These are phyloP conservation scores for Ceriops zippeliana DNA, from an alignment of 345 rosid genomes.

Conservation along the genomic window DNA sequence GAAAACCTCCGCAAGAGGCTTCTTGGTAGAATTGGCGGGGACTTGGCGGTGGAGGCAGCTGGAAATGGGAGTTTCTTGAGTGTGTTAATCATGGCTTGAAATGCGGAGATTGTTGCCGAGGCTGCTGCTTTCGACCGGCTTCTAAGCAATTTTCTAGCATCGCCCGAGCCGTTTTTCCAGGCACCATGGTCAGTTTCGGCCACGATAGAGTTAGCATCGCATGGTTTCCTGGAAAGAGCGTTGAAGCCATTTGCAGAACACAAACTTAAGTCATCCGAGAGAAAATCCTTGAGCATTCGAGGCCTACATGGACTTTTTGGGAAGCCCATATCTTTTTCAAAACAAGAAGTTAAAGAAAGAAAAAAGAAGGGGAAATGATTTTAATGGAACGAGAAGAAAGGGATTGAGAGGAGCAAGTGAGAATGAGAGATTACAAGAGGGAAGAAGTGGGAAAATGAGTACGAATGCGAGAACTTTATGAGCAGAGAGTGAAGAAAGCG, in stretches of 20 bases:
- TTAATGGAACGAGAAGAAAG: slow-evolving; percentile 6
- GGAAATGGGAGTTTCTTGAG: slow-evolving; percentile 42
- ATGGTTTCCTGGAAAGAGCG: slow-evolving; percentile 29
- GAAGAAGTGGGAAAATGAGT: slow-evolving; percentile 16
- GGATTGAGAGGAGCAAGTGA: background rate
- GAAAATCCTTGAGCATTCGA: slow-evolving; percentile 75
- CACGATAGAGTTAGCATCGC: slow-evolving; percentile 4
- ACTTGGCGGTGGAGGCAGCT: slow-evolving; percentile 20
- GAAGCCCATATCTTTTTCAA: slow-evolving; percentile 19
- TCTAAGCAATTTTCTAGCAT: slow-evolving; percentile 26
- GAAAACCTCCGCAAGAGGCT: slow-evolving; percentile 50
- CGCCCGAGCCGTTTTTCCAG: background rate
- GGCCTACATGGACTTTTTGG: slow-evolving; percentile 21
- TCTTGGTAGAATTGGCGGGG: slow-evolving; percentile 44
- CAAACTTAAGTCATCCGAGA: slow-evolving; percentile 51
- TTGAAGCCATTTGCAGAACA: slow-evolving; percentile 42
- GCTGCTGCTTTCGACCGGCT: slow-evolving; percentile 44
- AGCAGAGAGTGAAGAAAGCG: slow-evolving; percentile 34
- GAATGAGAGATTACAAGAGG: slow-evolving; percentile 1
- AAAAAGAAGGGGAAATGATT: background rate
- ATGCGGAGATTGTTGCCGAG: slow-evolving; percentile 26
- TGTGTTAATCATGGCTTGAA: slow-evolving; percentile 48
- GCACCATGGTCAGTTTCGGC: slow-evolving; percentile 10
- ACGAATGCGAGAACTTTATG: slow-evolving; percentile 11
- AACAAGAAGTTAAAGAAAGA: background rate